Evolutionary conservation across 768 basidiomycete genomes (phyloP).

Genomic region (Pleurotus citrinopileatus): DNA sequence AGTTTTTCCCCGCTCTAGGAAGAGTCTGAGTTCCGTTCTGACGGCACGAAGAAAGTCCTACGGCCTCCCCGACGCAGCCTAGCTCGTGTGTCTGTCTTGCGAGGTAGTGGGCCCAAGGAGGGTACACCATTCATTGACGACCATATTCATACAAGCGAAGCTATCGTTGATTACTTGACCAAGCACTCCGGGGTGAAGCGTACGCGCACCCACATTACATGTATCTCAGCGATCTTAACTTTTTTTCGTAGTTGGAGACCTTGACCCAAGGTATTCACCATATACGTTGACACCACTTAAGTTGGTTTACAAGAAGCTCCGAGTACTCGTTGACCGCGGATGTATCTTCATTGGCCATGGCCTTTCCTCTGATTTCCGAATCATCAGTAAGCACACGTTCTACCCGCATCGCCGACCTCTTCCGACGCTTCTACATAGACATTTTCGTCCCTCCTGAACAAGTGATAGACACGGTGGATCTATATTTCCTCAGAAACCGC

Average conservation of each 20-base stretch:
- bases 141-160: constrained; percentile 94
- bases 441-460: constrained; percentile 94
- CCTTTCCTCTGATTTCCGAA: constrained; percentile 95
- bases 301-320: constrained; percentile 97
- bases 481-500: constrained; percentile 82
- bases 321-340: constrained; percentile 88
- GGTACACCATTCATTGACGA: constrained; percentile 96
- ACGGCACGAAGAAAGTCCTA: constrained; percentile 90
- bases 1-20: constrained; percentile 47
- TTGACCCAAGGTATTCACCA: constrained; percentile 79
- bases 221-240: too few relatives aligned
- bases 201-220: constrained; percentile 35
- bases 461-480: constrained; percentile 95
- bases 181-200: constrained; percentile 96
- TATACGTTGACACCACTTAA: constrained; percentile 94
- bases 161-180: constrained; percentile 94
- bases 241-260: constrained; percentile 84
- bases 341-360: constrained; percentile 98
- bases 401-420: neutral
- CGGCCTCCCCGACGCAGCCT: constrained; percentile 89
- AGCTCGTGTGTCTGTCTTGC: constrained; percentile 90
- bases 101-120: constrained; percentile 78
- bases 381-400: constrained; percentile 67
- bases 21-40: constrained; percentile 92
- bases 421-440: constrained; percentile 47